Conservation (phyloP, 1,139 yeast species). For the Meyerozyma athensensis region DNA sequence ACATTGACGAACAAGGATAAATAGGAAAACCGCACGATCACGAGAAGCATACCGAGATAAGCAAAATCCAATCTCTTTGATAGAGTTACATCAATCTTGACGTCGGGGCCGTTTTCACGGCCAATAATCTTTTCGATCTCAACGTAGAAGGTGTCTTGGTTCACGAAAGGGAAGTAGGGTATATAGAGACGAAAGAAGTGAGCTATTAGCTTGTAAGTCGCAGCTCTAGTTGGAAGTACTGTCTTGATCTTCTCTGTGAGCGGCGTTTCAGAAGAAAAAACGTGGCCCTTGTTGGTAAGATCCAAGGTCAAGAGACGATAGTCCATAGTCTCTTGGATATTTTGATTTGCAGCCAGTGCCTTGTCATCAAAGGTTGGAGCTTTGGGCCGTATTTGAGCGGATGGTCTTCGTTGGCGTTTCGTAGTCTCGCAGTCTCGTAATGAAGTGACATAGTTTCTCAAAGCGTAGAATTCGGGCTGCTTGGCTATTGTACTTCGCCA, state of each 20-base stretch:
- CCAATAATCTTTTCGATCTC: not conserved
- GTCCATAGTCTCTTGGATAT: not conserved
- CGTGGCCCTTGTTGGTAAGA: not conserved
- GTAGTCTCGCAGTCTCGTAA: not conserved
- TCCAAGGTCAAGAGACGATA: slow-evolving; percentile 2
- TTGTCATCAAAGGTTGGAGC: not conserved
- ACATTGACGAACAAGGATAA: slow-evolving; percentile 4
- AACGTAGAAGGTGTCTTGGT: not conserved
- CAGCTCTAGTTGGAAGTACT: not conserved
- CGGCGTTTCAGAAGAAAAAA: not conserved
- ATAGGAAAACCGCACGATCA: slow-evolving; percentile 3
- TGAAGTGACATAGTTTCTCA: not conserved
- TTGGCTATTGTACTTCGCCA: not conserved
- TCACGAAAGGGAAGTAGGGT: not conserved
- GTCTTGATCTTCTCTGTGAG: not conserved
- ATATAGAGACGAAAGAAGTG: not conserved
- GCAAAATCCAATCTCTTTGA: slow-evolving; percentile 4
- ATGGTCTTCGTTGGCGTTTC: not conserved
- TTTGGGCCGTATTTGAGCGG: not conserved
- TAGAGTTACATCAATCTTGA: not conserved
- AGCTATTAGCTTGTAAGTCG: not conserved
- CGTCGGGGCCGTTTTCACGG: not conserved
- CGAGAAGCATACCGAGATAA: slow-evolving; percentile 4
- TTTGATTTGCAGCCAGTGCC: slow-evolving; percentile 1
- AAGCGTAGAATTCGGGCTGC: not conserved